These are phyloP conservation scores for Nitzschia inconspicua DNA, from an alignment of 108 stramenopile species.

Conservation along the genomic window DNA sequence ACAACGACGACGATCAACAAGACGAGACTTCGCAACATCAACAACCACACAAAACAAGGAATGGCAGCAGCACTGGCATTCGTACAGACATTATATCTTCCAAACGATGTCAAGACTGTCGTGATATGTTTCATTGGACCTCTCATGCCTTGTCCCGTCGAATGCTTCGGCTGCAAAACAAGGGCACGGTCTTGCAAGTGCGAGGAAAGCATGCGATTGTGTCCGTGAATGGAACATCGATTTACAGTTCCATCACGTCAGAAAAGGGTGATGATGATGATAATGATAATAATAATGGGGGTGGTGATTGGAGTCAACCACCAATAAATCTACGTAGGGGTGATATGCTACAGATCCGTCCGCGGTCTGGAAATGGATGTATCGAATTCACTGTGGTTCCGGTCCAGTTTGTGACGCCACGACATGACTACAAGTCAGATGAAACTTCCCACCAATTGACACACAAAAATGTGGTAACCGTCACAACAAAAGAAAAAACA, in stretches of 20 bases:
- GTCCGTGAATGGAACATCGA: not conserved
- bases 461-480: not conserved
- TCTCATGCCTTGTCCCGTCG: not conserved
- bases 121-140: not conserved
- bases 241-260: too few relatives aligned
- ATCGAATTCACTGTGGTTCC: not conserved
- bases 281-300: not conserved
- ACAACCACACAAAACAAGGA: not conserved
- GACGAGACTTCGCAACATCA: slow-evolving; percentile 2
- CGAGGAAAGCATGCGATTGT: not conserved
- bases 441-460: not conserved
- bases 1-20: not conserved
- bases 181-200: not conserved
- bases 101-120: too few relatives aligned
- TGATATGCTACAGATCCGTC: not conserved
- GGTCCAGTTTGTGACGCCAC: not conserved
- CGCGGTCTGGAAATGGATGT: not conserved
- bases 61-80: not conserved
- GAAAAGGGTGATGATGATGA: not conserved
- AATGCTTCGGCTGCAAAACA: not conserved
- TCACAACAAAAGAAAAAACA: not conserved
- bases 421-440: not conserved
- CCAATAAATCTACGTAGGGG: not conserved
- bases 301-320: not conserved
- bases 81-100: too few relatives aligned